phyloP scores from a whole-genome alignment of 2,329 filamentous ascomycete genomes.

The Exutisphaerella laricina region DNA sequence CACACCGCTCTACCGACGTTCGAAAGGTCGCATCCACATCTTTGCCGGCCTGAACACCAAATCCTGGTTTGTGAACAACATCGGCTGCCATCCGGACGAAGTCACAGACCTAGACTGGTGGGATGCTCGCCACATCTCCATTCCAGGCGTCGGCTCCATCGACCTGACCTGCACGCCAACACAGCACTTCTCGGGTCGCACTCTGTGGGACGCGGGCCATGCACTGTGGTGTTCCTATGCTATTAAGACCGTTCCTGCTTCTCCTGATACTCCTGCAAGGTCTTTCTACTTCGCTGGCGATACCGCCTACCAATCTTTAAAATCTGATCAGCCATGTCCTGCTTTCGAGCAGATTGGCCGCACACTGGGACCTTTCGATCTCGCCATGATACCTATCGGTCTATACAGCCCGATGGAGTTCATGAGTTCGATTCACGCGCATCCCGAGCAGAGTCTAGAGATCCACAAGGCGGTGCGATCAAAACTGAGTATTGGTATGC shows the following conservation, averaged over 20 bases:
- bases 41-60: slow-evolving; percentile 41
- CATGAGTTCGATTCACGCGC: slow-evolving; percentile 43
- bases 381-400: slow-evolving; percentile 47
- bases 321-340: slow-evolving; percentile 41
- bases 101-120: slow-evolving; percentile 49
- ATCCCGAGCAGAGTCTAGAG: slow-evolving; percentile 44
- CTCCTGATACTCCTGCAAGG: slow-evolving; percentile 30
- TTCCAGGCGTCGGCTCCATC: slow-evolving; percentile 35
- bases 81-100: slow-evolving; percentile 37
- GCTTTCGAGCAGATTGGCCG: slow-evolving; percentile 46
- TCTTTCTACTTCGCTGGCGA: slow-evolving; percentile 47
- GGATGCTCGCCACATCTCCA: slow-evolving; percentile 37
- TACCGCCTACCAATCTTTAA: slow-evolving; percentile 43
- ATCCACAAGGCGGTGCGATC: slow-evolving; percentile 46
- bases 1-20: slow-evolving; percentile 36
- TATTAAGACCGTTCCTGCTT: slow-evolving; percentile 29
- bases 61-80: slow-evolving; percentile 33
- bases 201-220: slow-evolving; percentile 36
- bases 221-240: slow-evolving; percentile 48
- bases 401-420: slow-evolving; percentile 43
- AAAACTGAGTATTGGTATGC: slow-evolving; percentile 48
- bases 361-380: slow-evolving; percentile 45
- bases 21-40: slow-evolving; percentile 38
- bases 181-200: slow-evolving; percentile 45
- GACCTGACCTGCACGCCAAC: slow-evolving; percentile 43